Evolutionary conservation across 2,329 filamentous ascomycete genomes (phyloP), one percentile per base, ranked within the genome.

Genomic region (Elsinoe australis): DNA sequence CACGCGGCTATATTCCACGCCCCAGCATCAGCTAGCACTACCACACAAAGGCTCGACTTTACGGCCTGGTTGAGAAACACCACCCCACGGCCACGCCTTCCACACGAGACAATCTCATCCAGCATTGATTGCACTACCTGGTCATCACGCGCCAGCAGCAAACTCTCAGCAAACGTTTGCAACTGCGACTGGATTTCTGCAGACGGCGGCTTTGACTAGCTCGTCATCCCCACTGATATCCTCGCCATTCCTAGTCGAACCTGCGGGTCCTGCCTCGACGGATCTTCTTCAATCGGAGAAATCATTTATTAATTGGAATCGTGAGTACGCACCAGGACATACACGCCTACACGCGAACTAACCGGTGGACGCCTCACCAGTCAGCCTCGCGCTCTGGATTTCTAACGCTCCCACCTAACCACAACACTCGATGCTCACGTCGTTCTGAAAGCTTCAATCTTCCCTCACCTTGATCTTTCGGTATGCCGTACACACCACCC

Each of bases 401-500:
- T 64, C 63, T 71, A 68, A 72, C 71, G 69, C 61, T 53, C 59
- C 55, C 56, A 52, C 60, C 60, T 59, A 57, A 60, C 55, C 70
- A 62, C 65, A 54, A 49, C 50, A 50, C 51, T 55, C 54, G 54
- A 55, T 41, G 36, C 36, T 15, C 36, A 21, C 17, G 14, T 41
- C 21, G 36, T 5, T 22, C 36, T 41, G 36, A 41, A 41, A 24
- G 17, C 14, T 22, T 28, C 36, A 41, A 26, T 22, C 36, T n/a
- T n/a, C 35, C 33, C 56, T 54, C 49, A 49, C 34, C 17, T 49
- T 54, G 51, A 67, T 62, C 59, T 63, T 64, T 60, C 64, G 67
- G 76, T 71, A 92, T 92, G 86, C 86, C 86, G 79, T 92, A 92
- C 73, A 92, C 86, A 67, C 85, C 86, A 52, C 86, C 86, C 54